Evolutionary conservation across 768 basidiomycete genomes (phyloP).

Genomic region (Chalciporus piperatus): DNA sequence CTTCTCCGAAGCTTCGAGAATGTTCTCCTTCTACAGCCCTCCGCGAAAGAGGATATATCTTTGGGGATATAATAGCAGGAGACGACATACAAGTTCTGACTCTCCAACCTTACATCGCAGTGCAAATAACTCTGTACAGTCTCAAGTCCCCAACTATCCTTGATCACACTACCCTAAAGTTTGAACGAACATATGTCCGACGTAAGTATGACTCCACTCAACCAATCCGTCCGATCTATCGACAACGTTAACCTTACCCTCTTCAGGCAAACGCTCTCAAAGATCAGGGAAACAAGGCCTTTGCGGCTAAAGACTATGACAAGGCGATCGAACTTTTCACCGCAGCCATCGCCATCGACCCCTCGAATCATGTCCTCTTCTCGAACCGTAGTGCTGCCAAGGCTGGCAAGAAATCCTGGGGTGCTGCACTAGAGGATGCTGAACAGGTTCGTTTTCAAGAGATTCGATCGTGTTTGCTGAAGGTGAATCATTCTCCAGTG

Average conservation of each 20-base stretch:
- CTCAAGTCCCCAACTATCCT: not conserved
- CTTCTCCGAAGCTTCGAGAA: constrained; percentile 31
- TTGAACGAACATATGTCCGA: constrained; percentile 29
- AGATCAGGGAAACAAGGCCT: constrained; percentile 94
- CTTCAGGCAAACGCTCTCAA: constrained; percentile 63
- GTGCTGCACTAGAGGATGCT: constrained; percentile 78
- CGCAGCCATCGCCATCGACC: constrained; percentile 80
- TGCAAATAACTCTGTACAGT: not conserved
- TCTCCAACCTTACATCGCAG: not conserved
- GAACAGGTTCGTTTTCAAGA: constrained; percentile 64
- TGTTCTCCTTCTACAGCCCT: constrained; percentile 15
- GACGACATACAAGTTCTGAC: not conserved
- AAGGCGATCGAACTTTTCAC: constrained; percentile 81
- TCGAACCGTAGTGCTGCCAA: constrained; percentile 92
- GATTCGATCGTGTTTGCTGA: constrained; percentile 2
- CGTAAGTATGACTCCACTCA: constrained; percentile 22
- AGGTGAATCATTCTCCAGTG: constrained; percentile 46
- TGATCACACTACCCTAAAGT: not conserved
- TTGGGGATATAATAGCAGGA: constrained; percentile 16
- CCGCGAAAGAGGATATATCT: constrained; percentile 7
- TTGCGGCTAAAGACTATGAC: constrained; percentile 89
- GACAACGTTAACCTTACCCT: constrained; percentile 19
- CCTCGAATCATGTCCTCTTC: constrained; percentile 83
- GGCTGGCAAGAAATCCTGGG: constrained; percentile 79
- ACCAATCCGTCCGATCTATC: not conserved